A percentile compares a stretch with the other conserved stretches of the same genome.
Conservation (phyloP, 164 flowering plant genomes). For the Aristolochia californica region DNA sequence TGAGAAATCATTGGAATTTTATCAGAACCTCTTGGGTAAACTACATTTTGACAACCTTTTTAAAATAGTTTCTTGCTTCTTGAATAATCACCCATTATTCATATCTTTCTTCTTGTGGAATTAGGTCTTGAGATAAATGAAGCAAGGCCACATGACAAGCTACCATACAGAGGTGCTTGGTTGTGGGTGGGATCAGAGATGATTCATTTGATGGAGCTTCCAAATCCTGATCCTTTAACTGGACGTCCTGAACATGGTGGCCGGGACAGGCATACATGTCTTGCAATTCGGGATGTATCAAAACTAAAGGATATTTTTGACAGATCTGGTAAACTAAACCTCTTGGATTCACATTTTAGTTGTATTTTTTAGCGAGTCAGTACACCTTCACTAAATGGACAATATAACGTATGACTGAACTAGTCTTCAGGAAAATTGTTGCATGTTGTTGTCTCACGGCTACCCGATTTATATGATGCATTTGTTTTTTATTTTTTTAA, state of each 20-base stretch:
- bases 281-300: slow-evolving; percentile 71
- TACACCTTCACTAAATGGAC: too few relatives aligned
- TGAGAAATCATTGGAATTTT: slow-evolving; percentile 77
- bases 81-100: neutral
- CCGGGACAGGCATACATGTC: slow-evolving; percentile 85
- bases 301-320: slow-evolving; percentile 74
- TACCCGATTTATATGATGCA: too few relatives aligned
- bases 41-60: neutral
- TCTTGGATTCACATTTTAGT: too few relatives aligned
- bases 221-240: slow-evolving; percentile 88
- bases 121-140: slow-evolving; percentile 59
- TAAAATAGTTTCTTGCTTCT: neutral
- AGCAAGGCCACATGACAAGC: slow-evolving; percentile 94
- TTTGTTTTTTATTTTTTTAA: too few relatives aligned
- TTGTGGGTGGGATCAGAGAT: slow-evolving; percentile 97
- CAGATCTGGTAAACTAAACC: slow-evolving; percentile 45
- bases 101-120: slow-evolving; percentile 2
- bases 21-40: slow-evolving; percentile 78
- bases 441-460: too few relatives aligned
- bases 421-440: too few relatives aligned
- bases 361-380: too few relatives aligned
- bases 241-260: slow-evolving; percentile 95
- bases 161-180: slow-evolving; percentile 97
- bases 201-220: slow-evolving; percentile 99
- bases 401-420: too few relatives aligned